Percentiles rank a stretch among this genome's conserved stretches.
Conservation (phyloP, 768 basidiomycete genomes). For the Plicaturopsis crispa region DNA sequence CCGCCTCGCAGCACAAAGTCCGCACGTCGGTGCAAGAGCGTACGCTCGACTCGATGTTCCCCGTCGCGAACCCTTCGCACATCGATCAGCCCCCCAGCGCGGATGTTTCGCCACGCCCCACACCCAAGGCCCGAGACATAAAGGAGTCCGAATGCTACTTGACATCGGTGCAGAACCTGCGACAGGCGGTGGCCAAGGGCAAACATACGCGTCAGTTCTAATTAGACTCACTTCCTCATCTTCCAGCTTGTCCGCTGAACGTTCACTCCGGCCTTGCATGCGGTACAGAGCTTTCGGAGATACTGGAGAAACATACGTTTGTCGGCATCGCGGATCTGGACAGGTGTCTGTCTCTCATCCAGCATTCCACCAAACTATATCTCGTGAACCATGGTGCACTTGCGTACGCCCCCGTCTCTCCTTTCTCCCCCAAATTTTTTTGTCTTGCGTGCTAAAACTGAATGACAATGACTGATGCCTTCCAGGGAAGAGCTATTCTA, state of each 20-base stretch:
- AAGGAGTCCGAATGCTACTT: slow-evolving; percentile 71
- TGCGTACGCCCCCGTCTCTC: slow-evolving; percentile 46
- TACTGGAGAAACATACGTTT: slow-evolving; percentile 82
- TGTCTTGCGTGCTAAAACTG: no score
- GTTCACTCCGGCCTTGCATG: slow-evolving; percentile 1
- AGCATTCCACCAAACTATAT: slow-evolving; percentile 84
- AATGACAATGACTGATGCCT: not conserved
- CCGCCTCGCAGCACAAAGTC: slow-evolving; percentile 82
- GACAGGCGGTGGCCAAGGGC: slow-evolving; percentile 48
- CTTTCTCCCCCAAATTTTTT: no score
- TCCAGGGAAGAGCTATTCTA: slow-evolving; percentile 90
- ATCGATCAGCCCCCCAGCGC: slow-evolving; percentile 17
- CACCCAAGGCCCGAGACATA: slow-evolving; percentile 41
- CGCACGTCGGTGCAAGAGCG: slow-evolving; percentile 82
- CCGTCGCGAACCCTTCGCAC: slow-evolving; percentile 49
- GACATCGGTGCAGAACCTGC: slow-evolving; percentile 63
- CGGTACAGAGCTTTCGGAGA: slow-evolving; percentile 68
- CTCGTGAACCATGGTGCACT: slow-evolving; percentile 80
- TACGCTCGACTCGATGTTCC: slow-evolving; percentile 94
- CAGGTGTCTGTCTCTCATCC: slow-evolving; percentile 73
- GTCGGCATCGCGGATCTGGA: slow-evolving; percentile 83
- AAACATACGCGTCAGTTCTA: slow-evolving; percentile 60
- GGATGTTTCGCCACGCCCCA: slow-evolving; percentile 11
- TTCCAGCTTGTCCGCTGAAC: not conserved
- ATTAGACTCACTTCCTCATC: not conserved